Percentiles rank a stretch among this genome's conserved stretches.
phyloP scores from a whole-genome alignment of 495 filamentous ascomycete genomes.

The Geoglossum glabrum region DNA sequence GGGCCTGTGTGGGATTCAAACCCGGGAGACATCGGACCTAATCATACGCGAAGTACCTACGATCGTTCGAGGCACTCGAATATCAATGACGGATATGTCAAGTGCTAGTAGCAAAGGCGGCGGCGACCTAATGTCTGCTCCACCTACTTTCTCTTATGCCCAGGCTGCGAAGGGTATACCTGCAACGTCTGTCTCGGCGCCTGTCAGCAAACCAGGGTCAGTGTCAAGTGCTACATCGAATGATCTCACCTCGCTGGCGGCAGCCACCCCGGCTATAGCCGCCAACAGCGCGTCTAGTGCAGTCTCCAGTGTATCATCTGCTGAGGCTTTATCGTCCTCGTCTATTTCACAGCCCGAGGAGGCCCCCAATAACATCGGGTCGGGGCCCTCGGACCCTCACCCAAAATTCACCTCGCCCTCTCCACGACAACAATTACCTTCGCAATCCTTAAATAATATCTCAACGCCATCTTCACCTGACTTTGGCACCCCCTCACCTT shows the following conservation, averaged over 20 bases:
- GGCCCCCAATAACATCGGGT: background rate
- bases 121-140: constrained; percentile 5
- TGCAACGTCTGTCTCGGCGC: constrained; percentile 19
- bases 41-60: background rate
- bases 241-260: background rate
- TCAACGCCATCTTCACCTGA: constrained; percentile 50
- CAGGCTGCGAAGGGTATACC: constrained; percentile 73
- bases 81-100: constrained; percentile 16
- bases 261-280: background rate
- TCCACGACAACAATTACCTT: constrained; percentile 17
- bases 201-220: constrained; percentile 1
- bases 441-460: constrained; percentile 2
- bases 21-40: background rate
- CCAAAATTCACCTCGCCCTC: constrained; percentile 12
- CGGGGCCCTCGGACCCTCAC: background rate
- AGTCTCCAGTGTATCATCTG: background rate
- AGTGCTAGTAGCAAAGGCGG: constrained; percentile 20
- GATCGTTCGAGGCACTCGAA: background rate
- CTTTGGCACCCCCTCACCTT: constrained; percentile 41
- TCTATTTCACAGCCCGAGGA: background rate
- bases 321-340: background rate
- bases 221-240: background rate
- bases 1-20: background rate
- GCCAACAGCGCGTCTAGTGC: background rate
- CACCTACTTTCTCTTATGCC: constrained; percentile 67